Conservation (phyloP, 371 early-diverging fungal species). For the Batkoa obscura region DNA sequence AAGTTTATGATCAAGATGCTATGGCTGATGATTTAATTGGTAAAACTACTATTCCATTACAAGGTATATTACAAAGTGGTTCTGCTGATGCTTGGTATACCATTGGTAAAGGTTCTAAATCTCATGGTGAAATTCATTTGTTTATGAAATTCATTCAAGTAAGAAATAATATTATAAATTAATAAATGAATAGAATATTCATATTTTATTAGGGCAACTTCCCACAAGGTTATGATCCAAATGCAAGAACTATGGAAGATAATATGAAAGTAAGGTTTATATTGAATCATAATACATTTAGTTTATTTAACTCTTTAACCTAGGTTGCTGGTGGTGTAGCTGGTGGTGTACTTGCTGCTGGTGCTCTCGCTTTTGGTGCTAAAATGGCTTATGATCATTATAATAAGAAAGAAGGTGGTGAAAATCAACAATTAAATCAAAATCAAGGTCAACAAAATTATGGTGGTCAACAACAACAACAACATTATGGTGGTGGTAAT, state of each 20-base stretch:
- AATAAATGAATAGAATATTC: not conserved
- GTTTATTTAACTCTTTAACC: not conserved
- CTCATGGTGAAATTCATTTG: slow-evolving; percentile 3
- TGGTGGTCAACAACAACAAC: not conserved
- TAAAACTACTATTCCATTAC: slow-evolving; percentile 4
- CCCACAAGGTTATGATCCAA: slow-evolving; percentile 6
- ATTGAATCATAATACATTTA: not conserved
- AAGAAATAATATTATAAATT: not conserved
- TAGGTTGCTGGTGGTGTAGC: slow-evolving; percentile 1
- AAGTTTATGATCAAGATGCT: slow-evolving; percentile 1
- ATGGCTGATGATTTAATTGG: slow-evolving; percentile 5
- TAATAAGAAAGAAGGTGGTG: not conserved
- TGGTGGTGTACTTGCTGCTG: slow-evolving; percentile 1
- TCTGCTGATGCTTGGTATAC: slow-evolving; percentile 1
- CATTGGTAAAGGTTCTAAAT: slow-evolving; percentile 1
- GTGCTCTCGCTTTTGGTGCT: slow-evolving; percentile 1
- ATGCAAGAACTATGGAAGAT: not conserved
- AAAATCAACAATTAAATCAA: not conserved
- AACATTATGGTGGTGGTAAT: not conserved
- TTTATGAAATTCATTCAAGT: not conserved
- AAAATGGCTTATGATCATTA: slow-evolving; percentile 2
- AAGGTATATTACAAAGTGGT: not conserved
- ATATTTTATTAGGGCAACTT: not conserved
- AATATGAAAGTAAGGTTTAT: not conserved
- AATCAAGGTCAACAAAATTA: not conserved